Percentiles rank a stretch among this genome's conserved stretches.
Evolutionary conservation across 495 filamentous ascomycete genomes (phyloP).

Genomic region (Aspergillus sclerotiicarbonarius): DNA sequence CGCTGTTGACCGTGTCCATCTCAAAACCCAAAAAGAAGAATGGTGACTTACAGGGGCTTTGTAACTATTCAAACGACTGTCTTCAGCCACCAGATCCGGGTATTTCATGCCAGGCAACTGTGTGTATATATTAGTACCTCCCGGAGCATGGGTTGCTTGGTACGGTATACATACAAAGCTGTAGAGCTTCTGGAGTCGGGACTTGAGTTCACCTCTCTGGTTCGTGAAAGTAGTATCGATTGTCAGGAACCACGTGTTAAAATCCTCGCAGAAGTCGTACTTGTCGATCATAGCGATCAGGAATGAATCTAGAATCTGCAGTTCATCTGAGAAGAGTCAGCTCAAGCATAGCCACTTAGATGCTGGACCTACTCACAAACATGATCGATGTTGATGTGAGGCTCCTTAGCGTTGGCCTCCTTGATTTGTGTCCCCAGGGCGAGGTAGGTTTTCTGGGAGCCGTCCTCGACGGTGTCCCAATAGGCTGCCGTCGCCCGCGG

Average conservation of each 20-base stretch:
- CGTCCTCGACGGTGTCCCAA: neutral
- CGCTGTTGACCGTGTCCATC: too few species aligned
- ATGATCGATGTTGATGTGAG: conserved; percentile 3
- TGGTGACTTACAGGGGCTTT: neutral
- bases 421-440: neutral
- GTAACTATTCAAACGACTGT: neutral
- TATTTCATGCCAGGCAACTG: neutral
- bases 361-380: neutral
- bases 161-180: neutral
- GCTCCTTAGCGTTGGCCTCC: neutral
- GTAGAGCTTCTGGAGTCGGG: neutral
- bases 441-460: neutral
- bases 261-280: neutral
- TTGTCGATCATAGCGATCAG: neutral
- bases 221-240: neutral
- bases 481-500: neutral
- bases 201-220: neutral
- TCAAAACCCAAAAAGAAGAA: too few species aligned
- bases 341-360: neutral
- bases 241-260: neutral
- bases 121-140: neutral
- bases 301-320: conserved; percentile 1
- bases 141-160: too few species aligned
- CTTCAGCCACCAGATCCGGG: neutral
- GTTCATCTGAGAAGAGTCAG: neutral